Conservation (phyloP, 352 stramenopile genomes). For the Phytophthora litchii region DNA sequence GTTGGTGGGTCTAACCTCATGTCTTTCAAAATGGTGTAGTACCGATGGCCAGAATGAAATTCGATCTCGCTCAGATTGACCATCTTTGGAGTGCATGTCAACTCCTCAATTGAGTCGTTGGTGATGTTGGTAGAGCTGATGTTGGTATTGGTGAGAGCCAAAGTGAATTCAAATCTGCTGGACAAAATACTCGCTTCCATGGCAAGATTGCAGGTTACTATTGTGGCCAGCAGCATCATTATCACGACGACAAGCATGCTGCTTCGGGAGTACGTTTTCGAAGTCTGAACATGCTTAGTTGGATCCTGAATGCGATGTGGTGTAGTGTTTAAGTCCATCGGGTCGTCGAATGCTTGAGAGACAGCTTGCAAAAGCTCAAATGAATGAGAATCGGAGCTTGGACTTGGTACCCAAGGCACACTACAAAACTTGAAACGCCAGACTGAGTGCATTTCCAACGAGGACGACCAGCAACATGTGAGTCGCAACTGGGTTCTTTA, state of each 20-base stretch:
- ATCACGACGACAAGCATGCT: constrained; percentile 2
- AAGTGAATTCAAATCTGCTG: background rate
- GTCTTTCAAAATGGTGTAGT: constrained; percentile 16
- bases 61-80: constrained; percentile 19
- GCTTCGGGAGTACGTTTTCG: background rate
- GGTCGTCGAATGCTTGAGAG: background rate
- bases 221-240: background rate
- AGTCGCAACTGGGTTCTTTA: constrained; percentile 7
- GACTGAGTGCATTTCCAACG: background rate
- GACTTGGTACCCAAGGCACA: background rate
- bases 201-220: constrained; percentile 2
- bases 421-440: constrained; percentile 3
- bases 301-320: background rate
- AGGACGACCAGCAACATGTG: background rate
- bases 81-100: constrained; percentile 8
- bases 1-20: constrained; percentile 11
- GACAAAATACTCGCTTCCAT: constrained; percentile 11
- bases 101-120: background rate
- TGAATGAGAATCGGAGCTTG: background rate
- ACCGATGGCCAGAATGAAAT: constrained; percentile 24
- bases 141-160: constrained; percentile 2
- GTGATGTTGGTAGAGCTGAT: background rate
- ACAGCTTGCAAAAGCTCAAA: background rate
- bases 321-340: background rate
- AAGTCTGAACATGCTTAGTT: background rate